Conservation (phyloP, 2,329 filamentous ascomycete species). For the Colletotrichum tofieldiae region DNA sequence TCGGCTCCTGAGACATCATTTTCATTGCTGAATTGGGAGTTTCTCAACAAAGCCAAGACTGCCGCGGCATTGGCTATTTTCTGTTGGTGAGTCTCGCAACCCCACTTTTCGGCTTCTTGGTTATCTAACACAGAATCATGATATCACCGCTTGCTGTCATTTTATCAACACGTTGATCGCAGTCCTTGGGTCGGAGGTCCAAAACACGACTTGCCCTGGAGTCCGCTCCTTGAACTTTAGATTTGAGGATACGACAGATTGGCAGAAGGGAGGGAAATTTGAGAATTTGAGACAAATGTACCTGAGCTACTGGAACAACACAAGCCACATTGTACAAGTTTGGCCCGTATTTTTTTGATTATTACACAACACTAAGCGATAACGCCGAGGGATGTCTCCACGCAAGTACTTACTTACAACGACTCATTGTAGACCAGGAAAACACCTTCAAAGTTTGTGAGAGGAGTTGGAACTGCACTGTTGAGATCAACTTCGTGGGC, state of each 20-base stretch:
- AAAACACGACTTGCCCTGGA: slow-evolving; percentile 45
- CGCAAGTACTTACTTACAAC: slow-evolving; percentile 46
- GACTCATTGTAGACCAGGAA: slow-evolving; percentile 47
- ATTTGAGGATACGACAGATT: slow-evolving; percentile 53
- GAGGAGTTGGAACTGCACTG: slow-evolving; percentile 54
- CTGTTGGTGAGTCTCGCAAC: slow-evolving; percentile 47
- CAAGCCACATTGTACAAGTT: slow-evolving; percentile 40
- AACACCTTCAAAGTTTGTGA: slow-evolving; percentile 52
- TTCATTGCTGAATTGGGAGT: slow-evolving; percentile 47
- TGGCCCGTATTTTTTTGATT: slow-evolving; percentile 49
- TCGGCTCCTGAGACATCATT: slow-evolving; percentile 11
- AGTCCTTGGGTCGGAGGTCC: slow-evolving; percentile 47
- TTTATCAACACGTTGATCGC: slow-evolving; percentile 53
- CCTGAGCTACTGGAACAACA: slow-evolving; percentile 52
- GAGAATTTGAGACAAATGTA: slow-evolving; percentile 47
- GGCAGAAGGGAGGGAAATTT: slow-evolving; percentile 49
- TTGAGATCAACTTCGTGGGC: slow-evolving; percentile 51
- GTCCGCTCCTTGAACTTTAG: slow-evolving; percentile 52
- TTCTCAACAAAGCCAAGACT: slow-evolving; percentile 50
- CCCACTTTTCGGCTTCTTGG: too few relatives aligned
- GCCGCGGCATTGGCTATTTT: slow-evolving; percentile 52
- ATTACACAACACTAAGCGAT: slow-evolving; percentile 48
- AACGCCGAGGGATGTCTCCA: slow-evolving; percentile 23
- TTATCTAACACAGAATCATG: not conserved
- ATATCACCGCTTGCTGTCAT: slow-evolving; percentile 54